Evolutionary conservation across 2,329 filamentous ascomycete species (phyloP).

Genomic region (Talaromyces albobiverticillius): DNA sequence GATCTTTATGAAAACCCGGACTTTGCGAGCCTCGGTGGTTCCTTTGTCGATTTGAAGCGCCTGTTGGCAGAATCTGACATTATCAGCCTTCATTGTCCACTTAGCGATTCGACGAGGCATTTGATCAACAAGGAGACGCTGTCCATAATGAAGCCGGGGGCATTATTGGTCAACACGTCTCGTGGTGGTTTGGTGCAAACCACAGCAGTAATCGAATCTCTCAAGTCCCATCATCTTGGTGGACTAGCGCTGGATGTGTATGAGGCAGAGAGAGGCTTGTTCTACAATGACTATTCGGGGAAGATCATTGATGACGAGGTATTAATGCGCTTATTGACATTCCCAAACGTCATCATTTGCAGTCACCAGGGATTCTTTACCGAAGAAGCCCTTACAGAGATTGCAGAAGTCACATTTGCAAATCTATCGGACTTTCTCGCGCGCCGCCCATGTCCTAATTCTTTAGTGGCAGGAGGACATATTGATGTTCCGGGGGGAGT

Average conservation of each 20-base stretch:
- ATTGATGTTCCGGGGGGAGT: slow-evolving; percentile 22
- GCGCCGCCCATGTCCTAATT: slow-evolving; percentile 26
- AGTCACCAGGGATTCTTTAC: slow-evolving; percentile 71
- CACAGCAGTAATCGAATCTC: slow-evolving; percentile 55
- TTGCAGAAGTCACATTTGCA: slow-evolving; percentile 57
- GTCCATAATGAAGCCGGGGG: slow-evolving; percentile 56
- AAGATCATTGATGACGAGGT: slow-evolving; percentile 66
- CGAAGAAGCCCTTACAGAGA: slow-evolving; percentile 62
- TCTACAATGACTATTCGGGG: slow-evolving; percentile 64
- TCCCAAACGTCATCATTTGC: slow-evolving; percentile 65
- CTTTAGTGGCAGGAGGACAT: slow-evolving; percentile 29
- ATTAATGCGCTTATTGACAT: slow-evolving; percentile 65
- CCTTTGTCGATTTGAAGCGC: slow-evolving; percentile 53
- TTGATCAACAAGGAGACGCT: slow-evolving; percentile 58
- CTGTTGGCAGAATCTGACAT: slow-evolving; percentile 59
- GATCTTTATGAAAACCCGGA: slow-evolving; percentile 55
- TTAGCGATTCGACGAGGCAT: slow-evolving; percentile 58
- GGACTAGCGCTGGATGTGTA: slow-evolving; percentile 67
- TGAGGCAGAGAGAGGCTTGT: slow-evolving; percentile 58
- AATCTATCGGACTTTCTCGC: slow-evolving; percentile 48
- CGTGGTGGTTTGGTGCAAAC: slow-evolving; percentile 64
- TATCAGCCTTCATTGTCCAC: slow-evolving; percentile 64
- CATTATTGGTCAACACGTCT: slow-evolving; percentile 65
- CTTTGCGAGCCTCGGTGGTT: slow-evolving; percentile 52
- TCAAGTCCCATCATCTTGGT: slow-evolving; percentile 59